Evolutionary conservation across 192 early-diverging fungal species (phyloP).

Genomic region (Obelidium mucronatum): DNA sequence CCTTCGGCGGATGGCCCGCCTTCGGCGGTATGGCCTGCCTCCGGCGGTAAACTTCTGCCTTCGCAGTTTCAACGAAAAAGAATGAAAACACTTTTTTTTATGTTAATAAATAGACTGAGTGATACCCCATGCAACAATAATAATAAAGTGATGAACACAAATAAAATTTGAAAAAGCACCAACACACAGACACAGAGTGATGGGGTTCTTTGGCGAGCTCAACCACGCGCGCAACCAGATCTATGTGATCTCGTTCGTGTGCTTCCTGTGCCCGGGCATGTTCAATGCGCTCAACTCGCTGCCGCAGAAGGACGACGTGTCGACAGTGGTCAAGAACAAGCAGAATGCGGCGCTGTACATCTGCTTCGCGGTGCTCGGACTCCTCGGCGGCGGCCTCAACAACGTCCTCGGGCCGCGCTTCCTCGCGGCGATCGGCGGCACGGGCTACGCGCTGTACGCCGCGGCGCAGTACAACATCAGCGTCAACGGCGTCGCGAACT

Average conservation of each 20-base stretch:
- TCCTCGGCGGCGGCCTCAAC: conserved; percentile 75
- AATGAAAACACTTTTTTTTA: too few species aligned
- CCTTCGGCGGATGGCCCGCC: too few species aligned
- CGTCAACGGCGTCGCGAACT: conserved; percentile 35
- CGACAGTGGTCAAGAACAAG: conserved; percentile 59
- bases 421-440: conserved; percentile 70
- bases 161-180: too few species aligned
- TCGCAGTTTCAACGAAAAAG: too few species aligned
- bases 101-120: too few species aligned
- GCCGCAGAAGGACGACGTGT: conserved; percentile 55
- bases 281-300: conserved; percentile 61
- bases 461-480: conserved; percentile 76
- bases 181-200: too few species aligned
- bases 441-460: conserved; percentile 76
- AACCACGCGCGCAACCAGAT: conserved; percentile 64
- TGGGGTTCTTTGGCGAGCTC: background rate
- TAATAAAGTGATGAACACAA: too few species aligned
- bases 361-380: conserved; percentile 77
- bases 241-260: conserved; percentile 70
- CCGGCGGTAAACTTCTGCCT: too few species aligned
- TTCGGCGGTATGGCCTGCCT: too few species aligned
- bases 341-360: conserved; percentile 79
- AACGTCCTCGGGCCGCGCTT: conserved; percentile 78
- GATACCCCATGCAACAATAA: too few species aligned
- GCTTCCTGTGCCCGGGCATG: conserved; percentile 82